Conservation (phyloP, 495 filamentous ascomycete species). For the Aspergillus saccharolyticus region DNA sequence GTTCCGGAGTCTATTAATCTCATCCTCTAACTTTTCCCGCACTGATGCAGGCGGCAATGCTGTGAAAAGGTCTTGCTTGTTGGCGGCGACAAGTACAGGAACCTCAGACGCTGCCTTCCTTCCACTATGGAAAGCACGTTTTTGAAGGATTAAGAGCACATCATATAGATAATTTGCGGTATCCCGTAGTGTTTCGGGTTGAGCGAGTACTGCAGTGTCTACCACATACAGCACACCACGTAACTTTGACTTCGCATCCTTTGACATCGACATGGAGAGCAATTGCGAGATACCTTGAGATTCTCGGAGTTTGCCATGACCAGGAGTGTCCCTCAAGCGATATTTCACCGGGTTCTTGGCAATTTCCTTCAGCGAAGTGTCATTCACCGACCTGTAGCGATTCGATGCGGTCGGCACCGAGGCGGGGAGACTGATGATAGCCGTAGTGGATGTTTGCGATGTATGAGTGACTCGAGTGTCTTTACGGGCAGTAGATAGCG, state of each 20-base stretch:
- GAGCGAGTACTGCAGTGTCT: slow-evolving; percentile 71
- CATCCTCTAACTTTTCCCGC: slow-evolving; percentile 67
- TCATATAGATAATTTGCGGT: slow-evolving; percentile 82
- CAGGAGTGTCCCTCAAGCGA: slow-evolving; percentile 81
- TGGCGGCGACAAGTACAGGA: slow-evolving; percentile 78
- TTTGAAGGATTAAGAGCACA: slow-evolving; percentile 74
- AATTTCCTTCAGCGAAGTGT: slow-evolving; percentile 59
- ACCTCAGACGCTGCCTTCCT: slow-evolving; percentile 57
- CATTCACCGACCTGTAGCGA: slow-evolving; percentile 64
- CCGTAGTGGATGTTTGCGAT: slow-evolving; percentile 67
- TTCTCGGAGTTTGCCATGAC: slow-evolving; percentile 85
- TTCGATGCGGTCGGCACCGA: slow-evolving; percentile 57
- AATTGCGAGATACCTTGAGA: slow-evolving; percentile 42
- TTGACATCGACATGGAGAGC: slow-evolving; percentile 37
- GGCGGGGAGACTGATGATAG: slow-evolving; percentile 67
- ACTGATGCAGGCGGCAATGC: slow-evolving; percentile 79
- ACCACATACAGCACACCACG: slow-evolving; percentile 82
- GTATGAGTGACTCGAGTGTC: slow-evolving; percentile 61
- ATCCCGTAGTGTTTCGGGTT: slow-evolving; percentile 51
- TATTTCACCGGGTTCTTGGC: slow-evolving; percentile 73
- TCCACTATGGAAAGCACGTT: slow-evolving; percentile 52
- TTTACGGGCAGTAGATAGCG: slow-evolving; percentile 28
- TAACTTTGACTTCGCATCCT: slow-evolving; percentile 49
- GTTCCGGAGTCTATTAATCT: slow-evolving; percentile 73
- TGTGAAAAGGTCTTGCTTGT: slow-evolving; percentile 94